phyloP scores from a whole-genome alignment of 2,329 filamentous ascomycete genomes.

The Nannizziopsis arthrosporioides region DNA sequence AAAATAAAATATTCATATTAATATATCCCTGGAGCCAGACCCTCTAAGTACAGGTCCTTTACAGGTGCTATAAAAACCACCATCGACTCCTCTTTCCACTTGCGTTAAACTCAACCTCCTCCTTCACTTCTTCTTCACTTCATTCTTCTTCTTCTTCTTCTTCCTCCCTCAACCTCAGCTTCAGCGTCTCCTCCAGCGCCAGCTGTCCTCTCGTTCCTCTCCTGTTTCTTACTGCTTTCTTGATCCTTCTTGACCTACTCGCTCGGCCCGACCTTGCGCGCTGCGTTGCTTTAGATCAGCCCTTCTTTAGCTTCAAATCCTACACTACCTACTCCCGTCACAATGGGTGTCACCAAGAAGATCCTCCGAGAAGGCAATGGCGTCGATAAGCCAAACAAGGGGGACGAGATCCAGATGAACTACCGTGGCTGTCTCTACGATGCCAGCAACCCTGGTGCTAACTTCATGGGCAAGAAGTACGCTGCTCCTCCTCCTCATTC shows the following conservation, averaged over 20 bases:
- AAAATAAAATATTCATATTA: no score
- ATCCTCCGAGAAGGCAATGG: constrained; percentile 50
- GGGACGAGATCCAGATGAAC: constrained; percentile 71
- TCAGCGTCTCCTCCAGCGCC: neutral
- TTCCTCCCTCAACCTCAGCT: neutral
- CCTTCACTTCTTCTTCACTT: neutral
- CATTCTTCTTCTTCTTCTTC: neutral
- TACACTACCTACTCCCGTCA: neutral
- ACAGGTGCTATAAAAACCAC: neutral
- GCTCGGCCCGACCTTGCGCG: no score
- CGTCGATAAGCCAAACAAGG: constrained; percentile 47
- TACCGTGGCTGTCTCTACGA: constrained; percentile 86
- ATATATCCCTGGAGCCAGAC: no score
- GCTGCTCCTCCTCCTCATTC: constrained; percentile 23
- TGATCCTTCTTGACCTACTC: no score
- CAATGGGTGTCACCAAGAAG: constrained; percentile 64
- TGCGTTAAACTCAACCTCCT: neutral
- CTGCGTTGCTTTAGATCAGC: neutral
- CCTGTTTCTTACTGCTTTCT: neutral
- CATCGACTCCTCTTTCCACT: neutral
- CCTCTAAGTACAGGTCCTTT: no score
- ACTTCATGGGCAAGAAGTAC: constrained; percentile 58
- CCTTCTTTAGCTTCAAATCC: neutral
- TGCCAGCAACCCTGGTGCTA: constrained; percentile 44
- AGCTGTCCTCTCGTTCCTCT: neutral